Conservation (phyloP, 257 asterid genomes). For the Agastache rugosa region DNA sequence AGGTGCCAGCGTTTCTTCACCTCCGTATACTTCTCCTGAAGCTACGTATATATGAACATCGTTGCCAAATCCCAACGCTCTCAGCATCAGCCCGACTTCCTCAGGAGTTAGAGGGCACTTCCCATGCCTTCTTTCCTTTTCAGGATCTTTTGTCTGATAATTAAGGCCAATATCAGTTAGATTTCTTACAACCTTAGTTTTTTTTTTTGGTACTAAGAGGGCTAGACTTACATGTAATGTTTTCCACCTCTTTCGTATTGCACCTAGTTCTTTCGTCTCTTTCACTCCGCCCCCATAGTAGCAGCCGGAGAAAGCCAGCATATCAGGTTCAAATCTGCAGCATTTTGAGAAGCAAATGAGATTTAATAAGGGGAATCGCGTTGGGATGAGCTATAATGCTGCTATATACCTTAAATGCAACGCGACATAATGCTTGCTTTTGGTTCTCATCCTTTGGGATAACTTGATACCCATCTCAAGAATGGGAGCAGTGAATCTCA, state of each 20-base stretch:
- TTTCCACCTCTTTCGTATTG: conserved; percentile 74
- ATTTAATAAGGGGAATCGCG: neutral
- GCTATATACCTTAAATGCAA: conserved; percentile 67
- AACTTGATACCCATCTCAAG: conserved; percentile 64
- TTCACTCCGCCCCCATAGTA: conserved; percentile 74
- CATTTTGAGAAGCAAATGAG: neutral
- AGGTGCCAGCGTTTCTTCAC: conserved; percentile 69
- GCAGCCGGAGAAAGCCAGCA: conserved; percentile 89
- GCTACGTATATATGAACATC: conserved; percentile 80
- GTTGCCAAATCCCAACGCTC: conserved; percentile 71
- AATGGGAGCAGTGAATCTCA: conserved; percentile 70
- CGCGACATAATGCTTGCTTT: conserved; percentile 64
- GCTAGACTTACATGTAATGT: conserved; percentile 60
- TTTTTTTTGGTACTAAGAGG: neutral
- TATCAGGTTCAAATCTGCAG: conserved; percentile 79
- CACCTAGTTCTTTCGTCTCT: conserved; percentile 57
- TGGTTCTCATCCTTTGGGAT: conserved; percentile 65
- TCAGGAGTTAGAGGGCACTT: conserved; percentile 77
- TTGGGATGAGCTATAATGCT: neutral
- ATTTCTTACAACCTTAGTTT: neutral
- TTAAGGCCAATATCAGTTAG: neutral
- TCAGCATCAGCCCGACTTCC: conserved; percentile 81
- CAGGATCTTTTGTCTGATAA: conserved; percentile 57
- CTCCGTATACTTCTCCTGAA: conserved; percentile 80
- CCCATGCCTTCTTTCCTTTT: conserved; percentile 70